Base-by-base conservation (phyloP, 2,329 filamentous ascomycete genomes). In the Drechslerella dactyloides region DNA sequence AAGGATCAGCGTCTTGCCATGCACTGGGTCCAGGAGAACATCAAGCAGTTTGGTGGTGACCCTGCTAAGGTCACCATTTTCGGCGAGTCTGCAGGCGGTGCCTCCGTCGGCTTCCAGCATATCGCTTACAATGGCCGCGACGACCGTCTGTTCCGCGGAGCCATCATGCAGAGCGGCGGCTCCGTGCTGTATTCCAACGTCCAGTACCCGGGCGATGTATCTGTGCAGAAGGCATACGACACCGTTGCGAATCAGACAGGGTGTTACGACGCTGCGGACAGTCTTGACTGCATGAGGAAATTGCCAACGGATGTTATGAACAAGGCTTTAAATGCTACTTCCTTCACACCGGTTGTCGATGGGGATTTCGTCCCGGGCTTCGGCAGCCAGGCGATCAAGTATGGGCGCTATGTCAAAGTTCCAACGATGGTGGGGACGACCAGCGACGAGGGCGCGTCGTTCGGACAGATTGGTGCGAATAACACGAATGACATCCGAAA, bases 361-460 rank as follows among this genome's bases (percentile, higher is more conserved):
- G 83, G 84, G 0, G 84, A 87, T 75, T 82, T 87, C 57, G 80
- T 88, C 17, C 79, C 80, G 8, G 81, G 82, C 6, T 83, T 82
- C 73, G 83, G 82, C 1, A 84, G 83, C 8, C 77, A 82, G 6
- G 85, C 87, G 74, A 79, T 90, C 4, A 79, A 80, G 1, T 77
- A 82, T 3, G 87, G 86, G 52, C 82, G 83, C 17, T 89, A 89
- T 74, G 84, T 89, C 63, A 82, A 85, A 58, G 85, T 90, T 0
- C 86, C 87, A 0, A 83, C 89, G 44, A 81, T 90, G 5, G 80
- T 83, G 35, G 88, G 89, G 5, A 83, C 83, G 37, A 90, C 89
- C 77, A 84, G 83, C 0, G 88, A 90, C 74, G 88, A 90, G 77
- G 88, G 86, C 1, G 84, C 83, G 0, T 80, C 81, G 0, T 88